Percentiles rank a stretch among this genome's conserved stretches.
phyloP scores from a whole-genome alignment of 305 asterid species.

The Fraxinus albicans region DNA sequence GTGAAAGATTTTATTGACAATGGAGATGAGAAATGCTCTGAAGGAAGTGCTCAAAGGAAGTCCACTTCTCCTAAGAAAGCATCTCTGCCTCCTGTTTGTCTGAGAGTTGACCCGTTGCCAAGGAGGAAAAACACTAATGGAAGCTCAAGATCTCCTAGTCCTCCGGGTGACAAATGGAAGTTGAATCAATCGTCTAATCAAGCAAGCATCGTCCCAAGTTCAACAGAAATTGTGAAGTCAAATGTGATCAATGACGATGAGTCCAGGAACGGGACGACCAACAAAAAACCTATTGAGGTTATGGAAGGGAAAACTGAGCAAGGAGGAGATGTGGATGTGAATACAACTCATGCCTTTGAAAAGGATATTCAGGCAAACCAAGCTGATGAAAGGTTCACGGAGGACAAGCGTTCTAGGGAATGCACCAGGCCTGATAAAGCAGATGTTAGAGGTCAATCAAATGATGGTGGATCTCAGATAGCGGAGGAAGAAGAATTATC shows the following conservation, averaged over 20 bases:
- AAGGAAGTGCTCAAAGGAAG: slow-evolving; percentile 27
- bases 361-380: slow-evolving; percentile 2
- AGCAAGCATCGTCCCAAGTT: not conserved
- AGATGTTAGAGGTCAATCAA: slow-evolving; percentile 18
- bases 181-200: slow-evolving; percentile 12
- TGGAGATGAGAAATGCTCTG: slow-evolving; percentile 21
- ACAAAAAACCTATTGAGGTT: slow-evolving; percentile 33
- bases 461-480: slow-evolving; percentile 22
- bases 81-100: slow-evolving; percentile 72
- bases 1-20: not conserved
- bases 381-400: slow-evolving; percentile 13
- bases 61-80: slow-evolving; percentile 43
- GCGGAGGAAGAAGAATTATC: slow-evolving; percentile 18
- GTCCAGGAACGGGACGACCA: slow-evolving; percentile 23
- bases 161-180: slow-evolving; percentile 40
- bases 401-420: slow-evolving; percentile 10
- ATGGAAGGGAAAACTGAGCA: slow-evolving; percentile 30
- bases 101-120: slow-evolving; percentile 76
- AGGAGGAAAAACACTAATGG: slow-evolving; percentile 43
- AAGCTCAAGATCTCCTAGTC: slow-evolving; percentile 53
- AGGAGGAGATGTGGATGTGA: slow-evolving; percentile 10
- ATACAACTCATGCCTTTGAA: not conserved
- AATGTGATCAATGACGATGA: slow-evolving; percentile 17
- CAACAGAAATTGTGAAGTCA: slow-evolving; percentile 8
- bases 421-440: slow-evolving; percentile 15